These are phyloP conservation scores for Solanum neorickii DNA, from an alignment of 257 asterid species.

Conservation along the genomic window DNA sequence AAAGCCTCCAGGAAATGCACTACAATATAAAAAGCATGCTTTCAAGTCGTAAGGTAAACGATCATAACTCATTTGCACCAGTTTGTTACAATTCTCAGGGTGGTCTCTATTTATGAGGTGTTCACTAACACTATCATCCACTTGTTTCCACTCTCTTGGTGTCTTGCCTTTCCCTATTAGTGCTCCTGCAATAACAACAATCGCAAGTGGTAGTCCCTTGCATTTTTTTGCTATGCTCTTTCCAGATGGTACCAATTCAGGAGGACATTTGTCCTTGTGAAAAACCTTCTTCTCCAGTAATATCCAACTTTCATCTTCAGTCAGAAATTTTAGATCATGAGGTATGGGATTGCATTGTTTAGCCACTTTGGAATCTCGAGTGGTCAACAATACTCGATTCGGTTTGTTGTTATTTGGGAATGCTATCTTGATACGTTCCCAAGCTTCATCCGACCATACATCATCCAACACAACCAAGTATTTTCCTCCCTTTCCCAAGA, in stretches of 20 bases:
- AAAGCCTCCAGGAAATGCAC: constrained; percentile 27
- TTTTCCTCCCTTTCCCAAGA: constrained; percentile 1
- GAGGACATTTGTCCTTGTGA: constrained; percentile 5
- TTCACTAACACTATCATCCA: constrained; percentile 5
- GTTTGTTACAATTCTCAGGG: background rate
- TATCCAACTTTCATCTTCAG: constrained; percentile 16
- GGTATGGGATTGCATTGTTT: constrained; percentile 12
- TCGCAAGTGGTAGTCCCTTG: constrained; percentile 30
- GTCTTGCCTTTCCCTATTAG: background rate
- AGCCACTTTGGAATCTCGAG: constrained; percentile 22
- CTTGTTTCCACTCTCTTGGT: constrained; percentile 11
- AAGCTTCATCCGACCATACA: constrained; percentile 25
- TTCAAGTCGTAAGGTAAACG: constrained; percentile 24
- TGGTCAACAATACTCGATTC: constrained; percentile 36
- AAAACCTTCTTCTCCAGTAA: constrained; percentile 31
- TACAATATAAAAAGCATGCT: constrained; percentile 36
- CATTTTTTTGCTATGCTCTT: constrained; percentile 19
- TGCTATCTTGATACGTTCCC: constrained; percentile 9
- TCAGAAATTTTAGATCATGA: constrained; percentile 15
- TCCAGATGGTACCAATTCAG: constrained; percentile 2
- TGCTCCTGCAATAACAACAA: constrained; percentile 20
- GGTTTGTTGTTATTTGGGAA: constrained; percentile 11
- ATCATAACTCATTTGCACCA: constrained; percentile 29
- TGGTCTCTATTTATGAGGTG: background rate
- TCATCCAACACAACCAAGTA: constrained; percentile 40